phyloP scores from a whole-genome alignment of 2,329 filamentous ascomycete species.

The Peltaster fructicola region DNA sequence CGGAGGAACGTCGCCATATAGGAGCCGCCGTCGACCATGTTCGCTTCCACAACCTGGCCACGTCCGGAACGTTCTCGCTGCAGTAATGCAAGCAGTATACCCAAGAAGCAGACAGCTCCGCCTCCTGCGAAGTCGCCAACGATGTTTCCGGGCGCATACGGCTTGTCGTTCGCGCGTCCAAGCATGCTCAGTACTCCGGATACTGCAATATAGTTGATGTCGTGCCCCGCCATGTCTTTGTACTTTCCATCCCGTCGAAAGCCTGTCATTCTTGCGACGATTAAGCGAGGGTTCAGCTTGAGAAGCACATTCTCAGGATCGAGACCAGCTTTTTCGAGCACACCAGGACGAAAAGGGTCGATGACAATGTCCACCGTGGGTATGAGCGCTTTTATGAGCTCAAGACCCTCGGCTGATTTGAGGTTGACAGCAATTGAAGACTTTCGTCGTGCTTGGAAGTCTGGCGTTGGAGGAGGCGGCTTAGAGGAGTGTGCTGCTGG shows the following conservation, averaged over 20 bases:
- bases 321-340: slow-evolving; percentile 70
- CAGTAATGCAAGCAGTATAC: slow-evolving; percentile 64
- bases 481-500: slow-evolving; percentile 20
- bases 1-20: slow-evolving; percentile 68
- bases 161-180: slow-evolving; percentile 50
- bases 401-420: slow-evolving; percentile 45
- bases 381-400: slow-evolving; percentile 49
- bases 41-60: slow-evolving; percentile 84
- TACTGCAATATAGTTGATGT: slow-evolving; percentile 91
- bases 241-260: slow-evolving; percentile 81
- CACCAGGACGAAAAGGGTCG: slow-evolving; percentile 82
- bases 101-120: slow-evolving; percentile 64
- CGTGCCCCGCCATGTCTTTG: slow-evolving; percentile 75
- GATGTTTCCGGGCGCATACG: slow-evolving; percentile 66
- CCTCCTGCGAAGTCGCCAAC: slow-evolving; percentile 85
- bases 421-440: slow-evolving; percentile 64
- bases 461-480: slow-evolving; percentile 33
- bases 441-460: slow-evolving; percentile 68
- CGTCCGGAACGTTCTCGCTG: slow-evolving; percentile 43
- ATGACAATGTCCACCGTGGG: slow-evolving; percentile 59
- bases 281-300: slow-evolving; percentile 51
- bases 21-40: slow-evolving; percentile 83
- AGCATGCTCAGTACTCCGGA: slow-evolving; percentile 63
- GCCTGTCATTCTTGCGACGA: slow-evolving; percentile 75
- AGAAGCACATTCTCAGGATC: slow-evolving; percentile 49